Conservation (phyloP, 2,329 filamentous ascomycete species). For the Aspergillus quadrilineatus region DNA sequence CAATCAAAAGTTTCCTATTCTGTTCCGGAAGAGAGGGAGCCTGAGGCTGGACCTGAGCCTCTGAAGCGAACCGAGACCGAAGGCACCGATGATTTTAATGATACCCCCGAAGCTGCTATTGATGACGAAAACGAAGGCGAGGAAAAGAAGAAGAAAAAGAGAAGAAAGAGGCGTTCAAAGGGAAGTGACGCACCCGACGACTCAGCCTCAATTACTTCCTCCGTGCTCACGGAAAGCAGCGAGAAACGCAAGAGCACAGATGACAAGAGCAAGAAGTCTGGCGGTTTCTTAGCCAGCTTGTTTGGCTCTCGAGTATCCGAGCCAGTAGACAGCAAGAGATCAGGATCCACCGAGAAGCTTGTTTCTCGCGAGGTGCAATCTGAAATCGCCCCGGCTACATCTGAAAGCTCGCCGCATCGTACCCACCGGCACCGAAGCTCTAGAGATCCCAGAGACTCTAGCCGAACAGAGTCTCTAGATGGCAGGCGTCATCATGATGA, state of each 20-base stretch:
- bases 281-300: conserved; percentile 38
- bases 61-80: conserved; percentile 13
- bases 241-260: conserved; percentile 34
- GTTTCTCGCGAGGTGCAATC: conserved; percentile 36
- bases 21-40: not conserved
- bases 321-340: conserved; percentile 26
- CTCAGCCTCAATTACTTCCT: conserved; percentile 35
- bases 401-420: conserved; percentile 43
- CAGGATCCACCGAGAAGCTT: conserved; percentile 26
- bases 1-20: conserved; percentile 23
- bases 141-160: conserved; percentile 26
- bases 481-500: conserved; percentile 39
- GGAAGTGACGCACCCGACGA: conserved; percentile 38
- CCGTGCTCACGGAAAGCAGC: conserved; percentile 32
- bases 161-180: conserved; percentile 30
- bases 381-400: conserved; percentile 32
- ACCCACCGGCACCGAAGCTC: conserved; percentile 39
- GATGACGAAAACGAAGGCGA: conserved; percentile 17
- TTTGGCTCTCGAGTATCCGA: conserved; percentile 39
- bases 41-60: conserved; percentile 13
- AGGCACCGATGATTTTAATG: conserved; percentile 24
- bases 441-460: conserved; percentile 18
- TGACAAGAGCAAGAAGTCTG: conserved; percentile 32
- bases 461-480: conserved; percentile 42
- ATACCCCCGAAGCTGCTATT: conserved; percentile 12